Evolutionary conservation across 202 grass and related monocot species (phyloP), one percentile per base, ranked within the genome.

Genomic region (Elaeis oleifera): DNA sequence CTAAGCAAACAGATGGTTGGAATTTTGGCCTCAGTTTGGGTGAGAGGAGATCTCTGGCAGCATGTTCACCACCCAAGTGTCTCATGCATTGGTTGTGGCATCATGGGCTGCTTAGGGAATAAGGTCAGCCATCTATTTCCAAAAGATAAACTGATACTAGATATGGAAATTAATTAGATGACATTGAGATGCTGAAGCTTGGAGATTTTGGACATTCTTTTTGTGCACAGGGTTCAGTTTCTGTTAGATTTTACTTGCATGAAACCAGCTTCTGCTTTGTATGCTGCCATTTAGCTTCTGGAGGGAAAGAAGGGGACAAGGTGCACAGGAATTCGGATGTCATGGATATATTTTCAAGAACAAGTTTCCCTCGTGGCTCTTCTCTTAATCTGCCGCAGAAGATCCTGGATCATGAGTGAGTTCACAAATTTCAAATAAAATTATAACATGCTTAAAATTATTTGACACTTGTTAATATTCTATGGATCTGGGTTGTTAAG

Each of bases 1-100:
- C 19, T 32, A 6, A 56, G 65, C 52, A 68, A 68, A 52, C 65
- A 68, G 32, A 68, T 68, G 65, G 65, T 56, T 31, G 65, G 65
- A 8, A 68, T 68, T 21, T 26, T 39, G 8, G 21, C 54, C 18
- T 55, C 26, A 0, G 65, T 68, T 9, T 68, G 65, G 65, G 26
- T n/a, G 0, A 68, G 65, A 52, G 36, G 18, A 6, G 65, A 68
- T 39, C 65, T 68, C 18, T 20, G 7, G 27, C 6, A 22, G 4
- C 16, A 21, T 23, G 19, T 68, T 6, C 31, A 13, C 18, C 14
- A 22, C 36, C 25, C n/a, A 21, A 36, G 27, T 16, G 52, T 68
- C 11, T 56, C 52, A 17, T 36, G 16, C 25, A 18, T 68, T 21
- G 51, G 65, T 18, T 68, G 65, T 14, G 65, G 65, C 65, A 32